Evolutionary conservation across 2,329 filamentous ascomycete species (phyloP), one percentile per base, ranked within the genome.

Genomic region (Pezicula rhizophila): DNA sequence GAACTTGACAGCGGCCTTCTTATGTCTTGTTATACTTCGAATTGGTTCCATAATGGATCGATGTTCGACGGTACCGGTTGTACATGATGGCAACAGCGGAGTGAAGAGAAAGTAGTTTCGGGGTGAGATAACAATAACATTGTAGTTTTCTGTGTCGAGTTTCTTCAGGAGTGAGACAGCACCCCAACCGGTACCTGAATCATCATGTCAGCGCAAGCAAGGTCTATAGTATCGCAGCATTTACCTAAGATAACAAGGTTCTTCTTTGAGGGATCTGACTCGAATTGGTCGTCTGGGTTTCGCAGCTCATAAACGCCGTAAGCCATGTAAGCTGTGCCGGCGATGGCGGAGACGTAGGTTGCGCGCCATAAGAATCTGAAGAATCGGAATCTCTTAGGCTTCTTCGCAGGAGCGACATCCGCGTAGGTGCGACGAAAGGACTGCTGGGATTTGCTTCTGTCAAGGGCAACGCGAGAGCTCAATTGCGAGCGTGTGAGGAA

Each of bases 101-200:
- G 93, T 99, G 79, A 99, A 99, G 60, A 99, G 85, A 84, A 99
- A 99, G 81, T 96, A 99, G 76, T 99, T 99, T 68, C 93, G 89
- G 47, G 93, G 93, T 44, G 93, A 97, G 69, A 99, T 89, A 68
- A 99, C 90, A 66, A 97, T 72, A 70, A 97, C 92, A 70, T 99
- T 97, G 82, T 97, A 99, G 79, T 97, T 95, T 70, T 95, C 88
- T 53, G 92, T 96, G 67, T 99, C 91, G 70, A 99, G 87, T 69
- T 95, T 96, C 82, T 99, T 99, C 58, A 99, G 82, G 53, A 99
- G 84, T 52, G 92, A 95, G 64, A 99, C 89, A 39, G 92, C 89
- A 60, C 85, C 93, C 93, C 93, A 99, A 60, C 93, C 93, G 61
- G 91, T 95, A 65, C 92, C 92, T 96, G 60, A 42, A 31, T 17